Base-by-base conservation (phyloP, 148 eudicot genomes). In the Chenopodium album region DNA sequence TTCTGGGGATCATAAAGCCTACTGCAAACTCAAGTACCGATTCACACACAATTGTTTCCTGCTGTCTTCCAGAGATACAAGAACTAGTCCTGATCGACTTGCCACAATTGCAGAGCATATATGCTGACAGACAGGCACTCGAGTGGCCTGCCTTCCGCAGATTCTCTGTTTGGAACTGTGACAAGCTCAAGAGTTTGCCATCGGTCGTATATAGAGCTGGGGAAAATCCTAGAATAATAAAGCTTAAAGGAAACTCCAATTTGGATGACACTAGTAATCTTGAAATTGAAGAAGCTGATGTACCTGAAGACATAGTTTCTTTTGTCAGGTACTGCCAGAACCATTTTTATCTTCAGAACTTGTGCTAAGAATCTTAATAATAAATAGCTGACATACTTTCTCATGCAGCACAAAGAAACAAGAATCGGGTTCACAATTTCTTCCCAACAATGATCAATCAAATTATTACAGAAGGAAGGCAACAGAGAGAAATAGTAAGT, bases 161-260 rank as follows among this genome's bases (percentile, higher is more conserved):
- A 14, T 48, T 77, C 54, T 62, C 71, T n/a, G 52, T 77, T n/a
- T 77, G 79, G 79, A 14, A 77, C 1, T 64, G 71, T 75, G 23
- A 52, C 11, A 28, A 75, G 41, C 63, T 75, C 22, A 52, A 7
- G 14, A 52, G 22, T 41, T 54, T 41, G 52, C 79, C 70, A 0
- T 44, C 8, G 6, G 7, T 76, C 37, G 5, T 60, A 0, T 11
- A 0, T 52, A 28, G 44, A 73, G 1, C 2, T 34, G 44, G 67
- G n/a, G n/a, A 9, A 14, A 0, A 5, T 31, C 44, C 68, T 1
- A 60, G 1, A 7, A 9, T 8, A 3, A 60, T 60, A 1, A 59
- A 37, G 1, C 20, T 62, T 3, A 37, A 70, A 62, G 79, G 32
- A 3, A 31, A 34, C 19, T 76, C 60, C 50, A 41, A 1, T 32